A percentile compares a stretch with the other conserved stretches of the same genome.
Evolutionary conservation across 305 asterid species (phyloP).

Genomic region (Fraxinus baroniana): DNA sequence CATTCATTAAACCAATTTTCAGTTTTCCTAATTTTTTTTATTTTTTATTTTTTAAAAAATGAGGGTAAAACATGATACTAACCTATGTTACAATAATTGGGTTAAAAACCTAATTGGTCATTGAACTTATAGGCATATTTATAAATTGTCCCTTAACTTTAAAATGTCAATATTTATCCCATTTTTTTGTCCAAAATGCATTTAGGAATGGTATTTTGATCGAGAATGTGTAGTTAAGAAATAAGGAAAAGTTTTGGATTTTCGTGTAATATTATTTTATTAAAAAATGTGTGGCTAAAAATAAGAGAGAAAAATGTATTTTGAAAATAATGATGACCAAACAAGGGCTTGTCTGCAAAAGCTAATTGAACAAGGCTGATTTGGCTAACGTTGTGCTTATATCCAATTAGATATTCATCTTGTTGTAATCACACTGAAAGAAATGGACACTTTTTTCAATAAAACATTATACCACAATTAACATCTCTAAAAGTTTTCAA

Average conservation of each 20-base stretch:
- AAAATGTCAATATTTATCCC: not conserved
- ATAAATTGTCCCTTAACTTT: not conserved
- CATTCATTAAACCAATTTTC: not conserved
- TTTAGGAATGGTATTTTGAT: not conserved
- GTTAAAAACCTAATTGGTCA: not conserved
- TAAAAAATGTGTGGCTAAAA: not conserved
- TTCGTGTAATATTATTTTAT: not conserved
- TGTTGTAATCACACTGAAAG: not conserved
- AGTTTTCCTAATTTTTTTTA: not conserved
- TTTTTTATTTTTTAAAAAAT: too few relatives aligned
- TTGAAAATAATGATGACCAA: too few relatives aligned
- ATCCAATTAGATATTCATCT: not conserved
- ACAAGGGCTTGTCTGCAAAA: not conserved
- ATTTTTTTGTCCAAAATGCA: not conserved
- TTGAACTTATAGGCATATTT: not conserved
- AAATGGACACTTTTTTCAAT: not conserved
- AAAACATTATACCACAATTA: not conserved
- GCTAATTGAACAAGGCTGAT: not conserved
- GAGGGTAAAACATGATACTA: not conserved
- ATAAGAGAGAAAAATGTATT: not conserved
- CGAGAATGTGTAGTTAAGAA: not conserved
- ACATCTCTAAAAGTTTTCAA: not conserved
- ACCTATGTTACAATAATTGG: not conserved
- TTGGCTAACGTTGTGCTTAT: not conserved
- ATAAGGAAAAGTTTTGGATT: too few relatives aligned